Conservation (phyloP, 768 basidiomycete species). For the Boletus speciosus region DNA sequence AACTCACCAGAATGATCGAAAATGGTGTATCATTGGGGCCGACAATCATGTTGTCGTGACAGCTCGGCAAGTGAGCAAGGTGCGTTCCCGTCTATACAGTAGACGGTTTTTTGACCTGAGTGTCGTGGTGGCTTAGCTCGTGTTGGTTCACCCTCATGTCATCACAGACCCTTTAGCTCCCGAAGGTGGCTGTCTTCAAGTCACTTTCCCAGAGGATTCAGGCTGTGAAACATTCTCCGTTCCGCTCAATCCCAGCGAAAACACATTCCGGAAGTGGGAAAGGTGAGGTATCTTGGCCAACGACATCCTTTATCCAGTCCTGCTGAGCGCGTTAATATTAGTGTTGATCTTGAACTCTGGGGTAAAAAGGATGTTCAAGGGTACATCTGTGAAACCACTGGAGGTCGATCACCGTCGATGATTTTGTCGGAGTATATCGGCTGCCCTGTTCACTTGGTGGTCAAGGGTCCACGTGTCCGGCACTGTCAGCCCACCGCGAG, state of each 20-base stretch:
- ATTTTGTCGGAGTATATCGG: slow-evolving; percentile 62
- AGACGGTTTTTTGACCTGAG: not conserved
- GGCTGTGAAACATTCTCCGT: slow-evolving; percentile 56
- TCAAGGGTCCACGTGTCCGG: slow-evolving; percentile 62
- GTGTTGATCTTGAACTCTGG: slow-evolving; percentile 56
- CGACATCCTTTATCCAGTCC: not conserved
- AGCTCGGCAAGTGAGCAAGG: slow-evolving; percentile 63
- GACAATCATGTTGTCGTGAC: slow-evolving; percentile 55
- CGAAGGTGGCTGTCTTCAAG: slow-evolving; percentile 46
- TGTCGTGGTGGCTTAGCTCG: slow-evolving; percentile 44
- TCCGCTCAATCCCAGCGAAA: slow-evolving; percentile 53
- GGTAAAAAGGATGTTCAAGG: slow-evolving; percentile 52
- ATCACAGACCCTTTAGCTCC: slow-evolving; percentile 42
- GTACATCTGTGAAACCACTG: slow-evolving; percentile 53
- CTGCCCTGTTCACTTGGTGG: slow-evolving; percentile 57
- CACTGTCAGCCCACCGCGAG: slow-evolving; percentile 45
- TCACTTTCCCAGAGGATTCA: slow-evolving; percentile 59
- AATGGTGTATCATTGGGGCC: slow-evolving; percentile 66
- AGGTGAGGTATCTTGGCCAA: slow-evolving; percentile 39
- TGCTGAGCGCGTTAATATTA: slow-evolving; percentile 22
- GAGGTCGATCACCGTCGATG: slow-evolving; percentile 44
- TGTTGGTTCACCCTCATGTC: slow-evolving; percentile 60
- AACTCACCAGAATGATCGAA: slow-evolving; percentile 58
- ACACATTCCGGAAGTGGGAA: slow-evolving; percentile 50
- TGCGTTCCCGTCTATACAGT: slow-evolving; percentile 15